Evolutionary conservation across 306 rosid genomes (phyloP).

Genomic region (Vicia faba): DNA sequence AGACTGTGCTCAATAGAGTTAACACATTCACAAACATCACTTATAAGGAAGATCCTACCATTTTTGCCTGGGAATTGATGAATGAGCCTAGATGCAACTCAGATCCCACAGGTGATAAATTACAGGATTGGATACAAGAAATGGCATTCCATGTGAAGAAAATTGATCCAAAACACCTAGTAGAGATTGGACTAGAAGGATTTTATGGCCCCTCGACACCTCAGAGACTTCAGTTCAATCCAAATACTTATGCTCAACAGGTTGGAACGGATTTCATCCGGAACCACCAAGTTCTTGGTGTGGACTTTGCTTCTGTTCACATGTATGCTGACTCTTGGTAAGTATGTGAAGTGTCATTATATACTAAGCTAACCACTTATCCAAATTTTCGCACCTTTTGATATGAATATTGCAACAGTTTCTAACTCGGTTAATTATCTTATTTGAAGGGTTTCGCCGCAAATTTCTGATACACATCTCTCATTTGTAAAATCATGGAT

Average conservation of each 20-base stretch:
- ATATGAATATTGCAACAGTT: conserved; percentile 8
- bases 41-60: conserved; percentile 87
- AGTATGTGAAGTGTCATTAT: conserved; percentile 4
- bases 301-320: conserved; percentile 93
- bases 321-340: conserved; percentile 93
- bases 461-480: conserved; percentile 68
- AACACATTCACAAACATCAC: conserved; percentile 74
- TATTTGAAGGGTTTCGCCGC: conserved; percentile 51
- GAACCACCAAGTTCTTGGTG: conserved; percentile 84
- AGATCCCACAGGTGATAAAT: conserved; percentile 71
- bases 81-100: conserved; percentile 94
- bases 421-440: conserved; percentile 31
- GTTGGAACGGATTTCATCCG: conserved; percentile 93
- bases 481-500: conserved; percentile 83
- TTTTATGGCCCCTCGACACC: conserved; percentile 95
- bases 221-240: conserved; percentile 71
- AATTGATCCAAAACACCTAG: conserved; percentile 83
- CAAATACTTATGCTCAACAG: conserved; percentile 86
- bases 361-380: background rate
- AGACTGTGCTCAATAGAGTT: conserved; percentile 88
- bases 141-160: conserved; percentile 89
- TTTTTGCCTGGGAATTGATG: conserved; percentile 96
- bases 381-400: background rate
- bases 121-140: conserved; percentile 95
- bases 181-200: conserved; percentile 91